phyloP scores from a whole-genome alignment of 305 asterid genomes.

The Fraxinus albicans region DNA sequence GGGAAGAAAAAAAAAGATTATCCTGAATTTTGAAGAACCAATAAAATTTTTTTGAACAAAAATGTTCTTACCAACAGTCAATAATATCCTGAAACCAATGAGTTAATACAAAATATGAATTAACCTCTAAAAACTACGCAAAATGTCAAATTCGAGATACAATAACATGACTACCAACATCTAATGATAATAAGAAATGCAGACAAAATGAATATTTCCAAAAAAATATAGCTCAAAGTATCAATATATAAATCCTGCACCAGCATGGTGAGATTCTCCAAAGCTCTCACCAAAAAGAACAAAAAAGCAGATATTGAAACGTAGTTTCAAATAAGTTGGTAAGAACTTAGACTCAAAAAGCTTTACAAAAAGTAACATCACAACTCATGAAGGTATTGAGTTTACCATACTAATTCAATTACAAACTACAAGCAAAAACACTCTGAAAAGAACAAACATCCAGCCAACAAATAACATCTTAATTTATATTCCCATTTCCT shows the following conservation, averaged over 20 bases:
- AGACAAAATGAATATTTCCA: background rate
- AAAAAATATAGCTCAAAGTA: background rate
- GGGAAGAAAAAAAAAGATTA: background rate
- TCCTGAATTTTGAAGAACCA: background rate
- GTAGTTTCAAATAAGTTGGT: background rate
- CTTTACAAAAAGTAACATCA: background rate
- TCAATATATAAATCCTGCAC: background rate
- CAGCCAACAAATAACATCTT: background rate
- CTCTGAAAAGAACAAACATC: background rate
- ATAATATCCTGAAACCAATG: background rate
- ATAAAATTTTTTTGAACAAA: too few species aligned
- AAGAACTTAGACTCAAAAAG: background rate
- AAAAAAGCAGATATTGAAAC: background rate
- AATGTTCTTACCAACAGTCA: background rate
- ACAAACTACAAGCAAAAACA: background rate
- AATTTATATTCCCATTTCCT: background rate
- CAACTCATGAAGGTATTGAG: background rate
- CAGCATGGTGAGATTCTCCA: background rate
- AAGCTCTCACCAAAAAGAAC: background rate
- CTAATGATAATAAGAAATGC: background rate
- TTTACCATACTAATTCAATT: background rate
- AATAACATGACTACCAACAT: background rate
- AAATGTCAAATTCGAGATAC: background rate
- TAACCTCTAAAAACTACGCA: background rate
- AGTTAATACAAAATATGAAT: too few species aligned